These are phyloP conservation scores for Aristolochia fimbriata DNA, from an alignment of 164 flowering plant species.

Conservation along the genomic window DNA sequence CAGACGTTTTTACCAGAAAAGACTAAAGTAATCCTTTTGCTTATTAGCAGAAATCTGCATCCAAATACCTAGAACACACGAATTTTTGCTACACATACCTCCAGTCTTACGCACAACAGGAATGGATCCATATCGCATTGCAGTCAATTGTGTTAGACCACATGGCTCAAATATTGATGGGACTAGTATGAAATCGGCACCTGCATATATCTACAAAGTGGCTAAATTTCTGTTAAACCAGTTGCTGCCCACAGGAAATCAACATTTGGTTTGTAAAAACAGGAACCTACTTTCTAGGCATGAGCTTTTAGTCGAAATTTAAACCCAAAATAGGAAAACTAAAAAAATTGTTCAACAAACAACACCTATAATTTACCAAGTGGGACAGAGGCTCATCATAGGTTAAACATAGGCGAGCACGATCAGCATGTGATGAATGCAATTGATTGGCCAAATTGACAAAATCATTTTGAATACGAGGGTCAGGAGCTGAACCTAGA, in stretches of 20 bases:
- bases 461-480: slow-evolving; percentile 91
- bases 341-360: neutral
- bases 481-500: slow-evolving; percentile 99
- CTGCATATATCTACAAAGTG: slow-evolving; percentile 74
- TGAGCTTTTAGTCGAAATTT: too few relatives aligned
- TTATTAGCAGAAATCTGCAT: too few relatives aligned
- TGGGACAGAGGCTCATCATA: slow-evolving; percentile 99
- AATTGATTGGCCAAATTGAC: slow-evolving; percentile 71
- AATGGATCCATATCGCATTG: slow-evolving; percentile 96
- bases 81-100: slow-evolving; percentile 32
- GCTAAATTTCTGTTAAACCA: too few relatives aligned
- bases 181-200: slow-evolving; percentile 85
- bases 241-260: too few relatives aligned
- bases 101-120: slow-evolving; percentile 97
- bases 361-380: slow-evolving; percentile 39
- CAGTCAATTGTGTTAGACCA: slow-evolving; percentile 88
- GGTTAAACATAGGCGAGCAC: slow-evolving; percentile 76
- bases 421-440: slow-evolving; percentile 60
- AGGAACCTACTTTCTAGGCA: too few relatives aligned
- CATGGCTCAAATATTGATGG: slow-evolving; percentile 99
- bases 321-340: too few relatives aligned
- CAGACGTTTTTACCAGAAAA: too few relatives aligned
- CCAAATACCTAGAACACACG: too few relatives aligned
- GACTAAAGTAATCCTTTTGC: too few relatives aligned
- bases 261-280: too few relatives aligned